phyloP scores from a whole-genome alignment of 2,329 filamentous ascomycete genomes.

The Alternaria solani region DNA sequence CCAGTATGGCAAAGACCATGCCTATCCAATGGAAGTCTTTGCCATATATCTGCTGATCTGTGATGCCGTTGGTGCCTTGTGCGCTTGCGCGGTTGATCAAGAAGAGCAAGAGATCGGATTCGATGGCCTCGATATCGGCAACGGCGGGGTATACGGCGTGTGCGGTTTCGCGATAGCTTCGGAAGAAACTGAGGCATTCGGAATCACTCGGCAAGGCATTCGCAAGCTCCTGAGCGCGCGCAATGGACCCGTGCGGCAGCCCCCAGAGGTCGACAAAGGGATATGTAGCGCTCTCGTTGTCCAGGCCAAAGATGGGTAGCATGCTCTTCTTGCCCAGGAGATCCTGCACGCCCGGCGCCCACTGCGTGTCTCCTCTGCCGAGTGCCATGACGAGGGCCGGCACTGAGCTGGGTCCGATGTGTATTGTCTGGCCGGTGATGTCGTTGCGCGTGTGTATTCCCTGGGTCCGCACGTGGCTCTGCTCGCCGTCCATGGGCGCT shows the following conservation, averaged over 20 bases:
- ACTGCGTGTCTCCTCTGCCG: constrained; percentile 54
- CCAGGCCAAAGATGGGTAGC: constrained; percentile 68
- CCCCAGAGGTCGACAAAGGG: constrained; percentile 72
- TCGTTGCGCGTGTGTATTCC: constrained; percentile 69
- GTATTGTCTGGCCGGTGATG: constrained; percentile 66
- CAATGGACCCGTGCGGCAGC: constrained; percentile 64
- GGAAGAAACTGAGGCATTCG: constrained; percentile 66
- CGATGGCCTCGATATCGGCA: constrained; percentile 63
- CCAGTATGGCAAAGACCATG: constrained; percentile 68
- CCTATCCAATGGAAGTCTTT: constrained; percentile 67
- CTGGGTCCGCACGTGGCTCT: constrained; percentile 57
- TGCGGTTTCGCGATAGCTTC: constrained; percentile 65
- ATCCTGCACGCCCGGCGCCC: constrained; percentile 63
- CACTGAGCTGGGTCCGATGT: constrained; percentile 68
- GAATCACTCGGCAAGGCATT: constrained; percentile 66
- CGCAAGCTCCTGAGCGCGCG: constrained; percentile 65
- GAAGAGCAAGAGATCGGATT: constrained; percentile 63
- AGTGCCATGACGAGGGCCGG: constrained; percentile 66
- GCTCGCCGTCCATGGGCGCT: constrained; percentile 48
- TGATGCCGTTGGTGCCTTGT: constrained; percentile 55
- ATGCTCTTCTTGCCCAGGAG: constrained; percentile 67
- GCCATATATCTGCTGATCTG: constrained; percentile 65
- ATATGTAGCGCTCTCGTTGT: constrained; percentile 71
- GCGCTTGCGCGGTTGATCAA: constrained; percentile 60
- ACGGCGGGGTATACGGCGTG: constrained; percentile 69